Base-by-base conservation (phyloP, 371 early-diverging fungal genomes). In the Homolaphlyctis polyrhiza region DNA sequence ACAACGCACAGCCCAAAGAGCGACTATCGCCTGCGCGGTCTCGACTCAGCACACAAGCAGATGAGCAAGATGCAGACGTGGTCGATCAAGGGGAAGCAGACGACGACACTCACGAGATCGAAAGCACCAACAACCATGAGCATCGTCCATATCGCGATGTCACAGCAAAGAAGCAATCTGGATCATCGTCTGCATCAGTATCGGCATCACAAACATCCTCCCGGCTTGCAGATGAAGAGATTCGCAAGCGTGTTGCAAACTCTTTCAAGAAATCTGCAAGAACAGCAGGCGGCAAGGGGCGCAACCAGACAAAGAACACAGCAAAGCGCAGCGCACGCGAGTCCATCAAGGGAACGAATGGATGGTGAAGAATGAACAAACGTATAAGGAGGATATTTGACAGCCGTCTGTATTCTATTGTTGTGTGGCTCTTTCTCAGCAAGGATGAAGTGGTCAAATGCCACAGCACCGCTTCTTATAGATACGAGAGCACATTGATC, bases 141-240 rank as follows among this genome's bases (percentile, higher is more conserved):
- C 43, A 14, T 13, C 58, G 61, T 13, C 35, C 66, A 27, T 34
- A 36, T 50, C 6, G 66, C 25, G 59, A 65, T 21, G 11, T n/a
- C 30, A n/a, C 16, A 13, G 27, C 52, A 45, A 45, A 23, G 45
- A 16, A 18, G 23, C 45, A 45, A n/a, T n/a, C n/a, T n/a, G n/a
- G n/a, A n/a, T n/a, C n/a, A n/a, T n/a, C n/a, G n/a, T n/a, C n/a
- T n/a, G n/a, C n/a, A n/a, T n/a, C n/a, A n/a, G n/a, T n/a, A n/a
- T n/a, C n/a, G n/a, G n/a, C n/a, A n/a, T n/a, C n/a, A n/a, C n/a
- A n/a, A n/a, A n/a, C n/a, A n/a, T n/a, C n/a, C n/a, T n/a, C n/a
- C n/a, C n/a, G n/a, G n/a, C n/a, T n/a, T n/a, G n/a, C n/a, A 30
- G 21, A 39, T 29, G 66, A 66, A 1, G 66, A 66, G 49, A 66